Base-by-base conservation (phyloP, 208 protist genomes). In the Porcisia hertigi region DNA sequence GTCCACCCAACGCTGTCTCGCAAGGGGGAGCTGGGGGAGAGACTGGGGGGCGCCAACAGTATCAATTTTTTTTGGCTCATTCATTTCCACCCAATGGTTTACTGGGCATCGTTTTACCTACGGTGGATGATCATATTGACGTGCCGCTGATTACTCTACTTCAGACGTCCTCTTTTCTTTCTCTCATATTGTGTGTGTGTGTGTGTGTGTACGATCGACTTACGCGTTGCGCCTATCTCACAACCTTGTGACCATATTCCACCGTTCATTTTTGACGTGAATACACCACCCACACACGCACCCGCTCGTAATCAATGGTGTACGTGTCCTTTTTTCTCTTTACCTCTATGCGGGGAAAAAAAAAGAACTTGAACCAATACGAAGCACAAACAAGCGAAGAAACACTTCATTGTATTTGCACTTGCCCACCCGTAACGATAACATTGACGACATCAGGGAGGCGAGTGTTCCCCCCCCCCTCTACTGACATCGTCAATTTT, bases 101-200 rank as follows among this genome's bases (percentile, higher is more conserved):
- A 36, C 36, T 67, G 23, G 63, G 41, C 41, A 25, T 34, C 41
- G 16, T 7, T 67, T 20, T 49, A 43, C 7, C 41, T 47, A 25
- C 49, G n/a, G 52, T 3, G 66, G 25, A 39, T 58, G n/a, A 71
- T 71, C 30, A 71, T 12, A 23, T 7, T n/a, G 47, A 16, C 30
- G 23, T 55, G 8, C 18, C 25, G 66, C 16, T 43, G 43, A 76
- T 60, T 54, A 5, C 57, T 73, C 55, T 78, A 66, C 81, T 73
- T 62, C 52, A 53, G 3, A 11, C 43, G 63, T 43, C 47, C 63
- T 52, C 65, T 57, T 64, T 76, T 79, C 59, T 66, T 43, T 54
- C 60, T 69, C 66, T 30, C 30, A 30, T 30, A 30, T 0, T 30
- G 30, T 30, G 30, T 30, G 30, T 30, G 30, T 30, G 30, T 30